Percentiles rank a stretch among this genome's conserved stretches.
Conservation (phyloP, 2,329 filamentous ascomycete genomes). For the Cercospora sesami region DNA sequence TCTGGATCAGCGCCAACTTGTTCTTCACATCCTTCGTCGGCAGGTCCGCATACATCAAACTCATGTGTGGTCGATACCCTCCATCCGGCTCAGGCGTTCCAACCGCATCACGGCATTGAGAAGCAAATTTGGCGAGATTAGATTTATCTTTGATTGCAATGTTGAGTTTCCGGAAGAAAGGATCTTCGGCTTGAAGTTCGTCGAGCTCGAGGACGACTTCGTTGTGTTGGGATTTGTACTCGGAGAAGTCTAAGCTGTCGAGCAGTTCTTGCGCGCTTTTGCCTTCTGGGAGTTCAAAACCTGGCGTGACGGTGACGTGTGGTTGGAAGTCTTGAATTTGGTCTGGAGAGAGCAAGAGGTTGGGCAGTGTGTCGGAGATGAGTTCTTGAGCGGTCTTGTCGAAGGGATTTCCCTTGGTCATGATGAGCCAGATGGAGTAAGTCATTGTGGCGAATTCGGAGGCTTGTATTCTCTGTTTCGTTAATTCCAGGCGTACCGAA, state of each 20-base stretch:
- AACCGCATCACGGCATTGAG: conserved; percentile 16
- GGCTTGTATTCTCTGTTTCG: not conserved
- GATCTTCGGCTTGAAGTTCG: conserved; percentile 27
- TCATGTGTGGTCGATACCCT: conserved; percentile 29
- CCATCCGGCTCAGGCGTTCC: conserved; percentile 13
- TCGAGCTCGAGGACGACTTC: conserved; percentile 32
- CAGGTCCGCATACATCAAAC: conserved; percentile 28
- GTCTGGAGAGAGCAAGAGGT: conserved; percentile 22
- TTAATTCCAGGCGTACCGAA: not conserved
- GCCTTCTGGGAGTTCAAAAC: conserved; percentile 16
- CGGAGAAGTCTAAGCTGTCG: conserved; percentile 19
- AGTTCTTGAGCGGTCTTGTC: conserved; percentile 30
- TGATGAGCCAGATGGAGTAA: conserved; percentile 31
- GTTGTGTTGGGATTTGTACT: conserved; percentile 23
- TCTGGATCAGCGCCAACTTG: conserved; percentile 29
- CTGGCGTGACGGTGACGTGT: conserved; percentile 29
- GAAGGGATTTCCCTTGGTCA: conserved; percentile 25
- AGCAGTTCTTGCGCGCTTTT: conserved; percentile 30
- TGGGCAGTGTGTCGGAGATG: conserved; percentile 30
- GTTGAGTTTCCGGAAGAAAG: conserved; percentile 29
- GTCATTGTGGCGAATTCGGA: conserved; percentile 7
- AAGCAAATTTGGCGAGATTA: conserved; percentile 23
- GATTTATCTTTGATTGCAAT: conserved; percentile 26
- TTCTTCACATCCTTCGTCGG: conserved; percentile 27
- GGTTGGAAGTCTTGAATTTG: conserved; percentile 24